Evolutionary conservation across 179 eudicot species (phyloP), one percentile per base, ranked within the genome.

Genomic region (Dionaea muscipula): DNA sequence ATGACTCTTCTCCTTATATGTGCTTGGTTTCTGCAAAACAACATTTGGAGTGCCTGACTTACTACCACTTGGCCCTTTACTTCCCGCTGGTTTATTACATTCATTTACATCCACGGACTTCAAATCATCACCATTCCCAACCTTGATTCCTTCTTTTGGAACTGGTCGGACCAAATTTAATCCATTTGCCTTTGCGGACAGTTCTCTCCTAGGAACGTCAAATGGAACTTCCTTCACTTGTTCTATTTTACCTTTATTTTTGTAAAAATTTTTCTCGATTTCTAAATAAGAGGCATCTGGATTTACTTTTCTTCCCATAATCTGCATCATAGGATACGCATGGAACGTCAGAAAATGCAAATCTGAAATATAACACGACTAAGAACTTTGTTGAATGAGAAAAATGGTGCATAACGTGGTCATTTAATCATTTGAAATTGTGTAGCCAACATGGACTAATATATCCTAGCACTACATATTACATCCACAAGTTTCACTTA

Each of bases 221-320:
- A 91, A 84, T 24, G 95, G 85, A 59, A 82, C 67, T 77, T 91
- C 95, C 68, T 75, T 80, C 57, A 84, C 69, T 31, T 78, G 85
- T 40, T 60, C 61, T 33, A 73, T 7, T 70, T 78, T 84, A 56
- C 95, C 90, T 68, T 83, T 79, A 72, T 79, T 83, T 52, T 71
- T 77, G 57, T 79, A 13, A 47, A 80, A 77, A 31, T 55, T 39
- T 67, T 87, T 84, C 80, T 82, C 86, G 48, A 84, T 76, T 51
- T 87, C 98, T 35, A 91, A 54, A 56, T 74, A 76, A 54, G 93
- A 77, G 36, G 80, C 65, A 52, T 84, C 84, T 2, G 94, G 96
- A 65, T 87, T 71, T 27, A 53, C 27, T 71, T 78, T 91, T 63
- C 80, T 78, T 60, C 80, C 85, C 83, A 70, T 78, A 71, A 91